phyloP scores from a whole-genome alignment of 257 asterid species.

The Nyctanthes arbortristis region DNA sequence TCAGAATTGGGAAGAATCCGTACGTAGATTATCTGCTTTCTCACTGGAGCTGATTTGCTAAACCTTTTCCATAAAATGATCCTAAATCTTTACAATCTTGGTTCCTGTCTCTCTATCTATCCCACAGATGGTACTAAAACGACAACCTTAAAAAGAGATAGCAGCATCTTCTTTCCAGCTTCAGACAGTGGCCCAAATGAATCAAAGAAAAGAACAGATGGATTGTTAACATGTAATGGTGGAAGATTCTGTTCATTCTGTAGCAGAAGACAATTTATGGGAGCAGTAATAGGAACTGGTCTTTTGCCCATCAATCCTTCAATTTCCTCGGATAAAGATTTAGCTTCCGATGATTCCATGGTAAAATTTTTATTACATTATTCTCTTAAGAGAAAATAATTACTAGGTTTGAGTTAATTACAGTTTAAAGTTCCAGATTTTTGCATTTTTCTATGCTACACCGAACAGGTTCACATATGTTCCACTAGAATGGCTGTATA shows the following conservation, averaged over 20 bases:
- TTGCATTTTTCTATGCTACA: background rate
- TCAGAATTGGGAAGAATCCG: no score
- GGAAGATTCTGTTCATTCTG: conserved; percentile 49
- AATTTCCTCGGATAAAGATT: conserved; percentile 37
- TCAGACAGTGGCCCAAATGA: conserved; percentile 18
- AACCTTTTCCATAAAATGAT: conserved; percentile 18
- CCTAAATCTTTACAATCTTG: conserved; percentile 22
- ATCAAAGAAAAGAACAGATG: conserved; percentile 26
- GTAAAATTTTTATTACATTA: conserved; percentile 30
- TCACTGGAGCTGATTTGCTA: no score
- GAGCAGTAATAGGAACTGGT: conserved; percentile 42
- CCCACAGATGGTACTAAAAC: conserved; percentile 10
- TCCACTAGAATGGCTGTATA: background rate
- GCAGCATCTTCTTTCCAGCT: conserved; percentile 10
- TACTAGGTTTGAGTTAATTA: background rate
- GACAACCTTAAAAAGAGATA: conserved; percentile 21
- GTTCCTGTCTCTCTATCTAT: conserved; percentile 22
- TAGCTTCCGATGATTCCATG: conserved; percentile 40
- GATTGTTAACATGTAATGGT: conserved; percentile 20
- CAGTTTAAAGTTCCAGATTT: background rate
- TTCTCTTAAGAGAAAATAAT: background rate
- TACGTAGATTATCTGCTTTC: no score
- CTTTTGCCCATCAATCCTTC: conserved; percentile 49
- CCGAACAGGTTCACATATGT: background rate
- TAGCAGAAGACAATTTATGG: conserved; percentile 55